Evolutionary conservation across 352 stramenopile genomes (phyloP), one percentile per base, ranked within the genome.

Genomic region (Phytophthora foliorum): DNA sequence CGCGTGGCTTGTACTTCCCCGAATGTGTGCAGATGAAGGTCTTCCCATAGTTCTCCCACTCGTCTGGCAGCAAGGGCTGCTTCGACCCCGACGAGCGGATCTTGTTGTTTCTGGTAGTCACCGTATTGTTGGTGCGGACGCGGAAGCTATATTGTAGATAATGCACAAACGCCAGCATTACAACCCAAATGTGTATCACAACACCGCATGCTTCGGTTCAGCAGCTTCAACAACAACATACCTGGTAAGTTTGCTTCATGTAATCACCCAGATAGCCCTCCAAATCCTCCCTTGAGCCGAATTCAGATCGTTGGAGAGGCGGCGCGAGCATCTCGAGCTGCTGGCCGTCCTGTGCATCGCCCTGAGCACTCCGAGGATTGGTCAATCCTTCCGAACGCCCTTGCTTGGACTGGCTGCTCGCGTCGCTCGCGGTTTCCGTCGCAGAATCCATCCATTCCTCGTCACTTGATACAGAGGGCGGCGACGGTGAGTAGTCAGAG

Each of bases 21-120:
- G 45, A 49, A 10, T 69, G 45, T 0, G 53, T 69, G 25, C 62
- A 64, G 9, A 64, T 38, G 34, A 54, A 64, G 3, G 53, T 59
- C 14, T 64, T 69, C 0, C 32, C 24, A 31, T 64, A 63, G 13
- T 59, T 11, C 7, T 64, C 21, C 62, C 53, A 64, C 9, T 39
- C 25, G 2, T 57, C 42, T 6, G 60, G 51, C 17, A 57, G n/a
- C 1, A 51, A 16, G 4, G 42, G 42, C 9, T 44, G 6, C 36
- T 19, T 52, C 14, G 42, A 63, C 13, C 17, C 19, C 2, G 25
- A 41, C 3, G 16, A 27, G 2, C 1, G 11, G 16, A 58, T 53
- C 48, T 29, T 46, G 10, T 58, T 59, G 25, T 53, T 66, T 25
- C 42, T 42, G 27, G 1, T 0, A 4, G 17, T 34, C n/a, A n/a